Evolutionary conservation across 208 protist genomes (phyloP).

Genomic region (Polymyxa betae): DNA sequence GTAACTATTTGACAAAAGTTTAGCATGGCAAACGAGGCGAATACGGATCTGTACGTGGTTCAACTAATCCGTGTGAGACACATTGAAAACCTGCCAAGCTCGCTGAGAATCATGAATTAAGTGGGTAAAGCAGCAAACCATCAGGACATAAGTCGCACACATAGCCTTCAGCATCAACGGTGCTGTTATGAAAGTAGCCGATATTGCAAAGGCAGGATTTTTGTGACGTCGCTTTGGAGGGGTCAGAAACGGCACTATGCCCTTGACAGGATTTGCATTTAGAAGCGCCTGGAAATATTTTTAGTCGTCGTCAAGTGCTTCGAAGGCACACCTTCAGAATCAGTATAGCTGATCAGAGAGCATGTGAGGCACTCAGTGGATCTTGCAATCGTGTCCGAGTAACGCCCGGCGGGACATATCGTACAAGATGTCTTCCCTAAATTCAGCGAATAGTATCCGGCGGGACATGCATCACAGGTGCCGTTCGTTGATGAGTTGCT

Average conservation of each 20-base stretch:
- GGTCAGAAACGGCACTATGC: background rate
- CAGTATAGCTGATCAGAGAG: background rate
- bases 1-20: background rate
- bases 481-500: background rate
- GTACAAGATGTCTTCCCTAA: background rate
- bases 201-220: background rate
- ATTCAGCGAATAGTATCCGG: background rate
- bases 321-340: background rate
- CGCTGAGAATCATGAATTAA: background rate
- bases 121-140: background rate
- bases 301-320: background rate
- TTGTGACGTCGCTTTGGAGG: background rate
- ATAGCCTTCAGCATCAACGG: background rate
- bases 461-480: background rate
- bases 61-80: background rate
- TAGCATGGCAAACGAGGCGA: background rate
- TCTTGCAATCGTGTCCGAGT: background rate
- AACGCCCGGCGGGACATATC: background rate
- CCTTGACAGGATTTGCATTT: background rate
- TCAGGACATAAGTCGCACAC: background rate
- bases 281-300: background rate
- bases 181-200: background rate
- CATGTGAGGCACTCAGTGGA: background rate
- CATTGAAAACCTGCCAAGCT: too few relatives aligned
- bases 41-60: background rate